phyloP scores from a whole-genome alignment of 306 rosid species.

The Alnus rubra region DNA sequence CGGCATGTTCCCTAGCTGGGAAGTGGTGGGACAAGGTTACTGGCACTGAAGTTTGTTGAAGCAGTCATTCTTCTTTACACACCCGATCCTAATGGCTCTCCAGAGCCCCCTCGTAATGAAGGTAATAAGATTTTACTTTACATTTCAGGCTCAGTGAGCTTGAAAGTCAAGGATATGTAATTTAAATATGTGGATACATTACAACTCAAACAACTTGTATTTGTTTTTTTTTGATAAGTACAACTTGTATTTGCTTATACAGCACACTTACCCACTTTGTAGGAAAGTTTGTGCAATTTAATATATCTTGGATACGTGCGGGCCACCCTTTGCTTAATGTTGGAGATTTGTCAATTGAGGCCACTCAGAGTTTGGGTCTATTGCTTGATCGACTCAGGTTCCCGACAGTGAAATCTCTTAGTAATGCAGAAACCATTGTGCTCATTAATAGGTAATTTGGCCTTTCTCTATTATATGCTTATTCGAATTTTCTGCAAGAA shows the following conservation, averaged over 20 bases:
- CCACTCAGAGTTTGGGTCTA: constrained; percentile 80
- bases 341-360: constrained; percentile 84
- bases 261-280: constrained; percentile 29
- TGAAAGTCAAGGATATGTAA: constrained; percentile 21
- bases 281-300: constrained; percentile 67
- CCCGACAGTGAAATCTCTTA: constrained; percentile 77
- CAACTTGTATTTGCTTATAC: constrained; percentile 16
- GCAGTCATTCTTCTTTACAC: constrained; percentile 77
- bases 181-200: constrained; percentile 8
- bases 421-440: constrained; percentile 65
- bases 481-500: not conserved
- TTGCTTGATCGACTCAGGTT: constrained; percentile 90
- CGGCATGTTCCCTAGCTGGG: constrained; percentile 45
- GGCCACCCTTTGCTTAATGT: constrained; percentile 88
- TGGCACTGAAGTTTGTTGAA: constrained; percentile 84
- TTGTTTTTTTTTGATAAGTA: too few relatives aligned
- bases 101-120: constrained; percentile 68
- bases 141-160: constrained; percentile 11
- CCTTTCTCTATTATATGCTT: constrained; percentile 16
- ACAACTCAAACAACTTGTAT: not conserved
- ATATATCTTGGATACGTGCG: constrained; percentile 84
- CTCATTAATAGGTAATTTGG: constrained; percentile 72
- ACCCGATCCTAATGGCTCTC: constrained; percentile 84
- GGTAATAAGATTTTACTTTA: constrained; percentile 55
- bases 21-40: constrained; percentile 73